Evolutionary conservation across 768 basidiomycete genomes (phyloP).

Genomic region (Cyclocybe aegerita): DNA sequence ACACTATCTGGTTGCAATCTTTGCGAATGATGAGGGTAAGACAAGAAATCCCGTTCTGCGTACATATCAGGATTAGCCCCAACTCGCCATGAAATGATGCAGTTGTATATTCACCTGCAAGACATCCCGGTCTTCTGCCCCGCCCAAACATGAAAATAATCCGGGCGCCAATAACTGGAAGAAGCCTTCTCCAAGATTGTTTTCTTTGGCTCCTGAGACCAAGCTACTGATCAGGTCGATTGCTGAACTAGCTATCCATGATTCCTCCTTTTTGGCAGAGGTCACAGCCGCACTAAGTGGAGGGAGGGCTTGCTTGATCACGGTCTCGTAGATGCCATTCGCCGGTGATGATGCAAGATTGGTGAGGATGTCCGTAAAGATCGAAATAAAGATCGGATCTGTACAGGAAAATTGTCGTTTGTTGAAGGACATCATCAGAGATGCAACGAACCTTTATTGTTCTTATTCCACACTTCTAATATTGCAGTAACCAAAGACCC

Average conservation of each 20-base stretch:
- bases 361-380: constrained; percentile 78
- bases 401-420: constrained; percentile 1
- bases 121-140: constrained; percentile 84
- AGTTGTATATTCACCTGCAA: constrained; percentile 53
- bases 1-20: constrained; percentile 77
- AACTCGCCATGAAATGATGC: constrained; percentile 1
- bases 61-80: neutral
- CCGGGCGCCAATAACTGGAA: constrained; percentile 72
- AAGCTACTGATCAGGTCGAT: constrained; percentile 80
- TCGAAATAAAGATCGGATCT: constrained; percentile 89
- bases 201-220: constrained; percentile 60
- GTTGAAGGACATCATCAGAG: neutral
- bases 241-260: constrained; percentile 77
- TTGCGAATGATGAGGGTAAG: constrained; percentile 86
- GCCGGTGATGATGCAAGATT: constrained; percentile 64
- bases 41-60: constrained; percentile 77
- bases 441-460: constrained; percentile 66
- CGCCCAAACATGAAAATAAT: constrained; percentile 67
- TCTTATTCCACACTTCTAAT: constrained; percentile 83
- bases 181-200: constrained; percentile 76
- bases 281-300: constrained; percentile 65
- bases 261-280: constrained; percentile 56
- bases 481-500: constrained; percentile 62
- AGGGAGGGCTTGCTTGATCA: constrained; percentile 75
- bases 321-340: constrained; percentile 63